Conservation (phyloP, 176 grass and related monocot genomes). For the Phoenix dactylifera region DNA sequence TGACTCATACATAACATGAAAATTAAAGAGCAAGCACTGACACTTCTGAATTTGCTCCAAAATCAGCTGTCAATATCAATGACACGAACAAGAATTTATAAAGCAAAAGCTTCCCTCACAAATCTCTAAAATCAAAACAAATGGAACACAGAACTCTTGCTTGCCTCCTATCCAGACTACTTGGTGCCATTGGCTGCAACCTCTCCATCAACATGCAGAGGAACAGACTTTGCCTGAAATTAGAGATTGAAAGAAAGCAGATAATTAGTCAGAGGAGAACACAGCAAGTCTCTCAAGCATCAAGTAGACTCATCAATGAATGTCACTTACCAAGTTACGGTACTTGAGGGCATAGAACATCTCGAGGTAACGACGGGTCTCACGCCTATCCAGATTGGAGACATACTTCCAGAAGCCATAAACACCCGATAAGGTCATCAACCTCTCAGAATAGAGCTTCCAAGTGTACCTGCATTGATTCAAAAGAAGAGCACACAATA, state of each 20-base stretch:
- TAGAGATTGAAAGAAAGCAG: neutral
- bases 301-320: neutral
- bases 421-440: constrained; percentile 92
- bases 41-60: no score
- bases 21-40: no score
- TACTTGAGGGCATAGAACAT: constrained; percentile 99
- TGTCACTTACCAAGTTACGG: constrained; percentile 55
- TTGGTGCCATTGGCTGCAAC: constrained; percentile 19
- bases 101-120: no score
- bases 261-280: neutral
- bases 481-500: no score
- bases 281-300: neutral
- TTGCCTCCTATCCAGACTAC: neutral
- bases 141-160: no score
- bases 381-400: constrained; percentile 90
- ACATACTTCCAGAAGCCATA: constrained; percentile 99
- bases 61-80: no score
- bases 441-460: constrained; percentile 96
- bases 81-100: no score
- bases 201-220: constrained; percentile 72
- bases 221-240: constrained; percentile 68
- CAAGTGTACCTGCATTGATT: constrained; percentile 68
- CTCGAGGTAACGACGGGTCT: constrained; percentile 94
- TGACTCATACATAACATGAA: no score
- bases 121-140: no score